phyloP scores from a whole-genome alignment of 495 filamentous ascomycete genomes.

The Tuber umbilicatum region DNA sequence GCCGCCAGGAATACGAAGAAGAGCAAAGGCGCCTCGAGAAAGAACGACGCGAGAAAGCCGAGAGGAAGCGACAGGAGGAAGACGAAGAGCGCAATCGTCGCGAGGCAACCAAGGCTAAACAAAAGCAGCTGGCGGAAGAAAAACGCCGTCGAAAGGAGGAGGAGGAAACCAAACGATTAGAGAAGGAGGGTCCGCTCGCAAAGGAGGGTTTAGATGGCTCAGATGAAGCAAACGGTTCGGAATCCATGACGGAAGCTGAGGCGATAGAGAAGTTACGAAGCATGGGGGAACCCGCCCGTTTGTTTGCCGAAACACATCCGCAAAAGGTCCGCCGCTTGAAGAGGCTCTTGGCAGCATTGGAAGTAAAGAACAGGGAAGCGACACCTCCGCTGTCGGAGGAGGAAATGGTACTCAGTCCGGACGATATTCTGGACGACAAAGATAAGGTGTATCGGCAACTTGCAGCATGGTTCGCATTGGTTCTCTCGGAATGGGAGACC shows the following conservation, averaged over 20 bases:
- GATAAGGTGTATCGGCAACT: conserved; percentile 76
- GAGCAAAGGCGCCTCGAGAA: conserved; percentile 65
- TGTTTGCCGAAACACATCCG: conserved; percentile 81
- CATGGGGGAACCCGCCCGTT: conserved; percentile 60
- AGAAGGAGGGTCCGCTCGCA: conserved; percentile 13
- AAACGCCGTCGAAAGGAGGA: conserved; percentile 59
- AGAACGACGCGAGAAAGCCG: conserved; percentile 59
- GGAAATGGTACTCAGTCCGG: conserved; percentile 71
- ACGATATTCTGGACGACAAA: conserved; percentile 51
- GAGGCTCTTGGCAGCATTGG: conserved; percentile 49
- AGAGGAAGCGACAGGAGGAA: conserved; percentile 80
- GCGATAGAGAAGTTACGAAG: conserved; percentile 60
- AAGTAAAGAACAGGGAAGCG: conserved; percentile 51
- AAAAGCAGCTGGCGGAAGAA: conserved; percentile 72
- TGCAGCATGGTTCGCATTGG: conserved; percentile 86
- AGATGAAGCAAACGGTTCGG: conserved; percentile 47
- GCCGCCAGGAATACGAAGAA: conserved; percentile 69
- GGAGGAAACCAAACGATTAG: conserved; percentile 47
- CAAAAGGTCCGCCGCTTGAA: conserved; percentile 63
- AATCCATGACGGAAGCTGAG: conserved; percentile 67
- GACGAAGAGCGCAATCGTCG: conserved; percentile 70
- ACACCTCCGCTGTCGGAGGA: conserved; percentile 62
- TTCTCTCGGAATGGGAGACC: conserved; percentile 76
- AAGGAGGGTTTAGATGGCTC: conserved; percentile 38
- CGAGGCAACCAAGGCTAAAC: conserved; percentile 69